A percentile compares a stretch with the other conserved stretches of the same genome.
phyloP scores from a whole-genome alignment of 2,329 filamentous ascomycete genomes.

The Botrytis tulipae region DNA sequence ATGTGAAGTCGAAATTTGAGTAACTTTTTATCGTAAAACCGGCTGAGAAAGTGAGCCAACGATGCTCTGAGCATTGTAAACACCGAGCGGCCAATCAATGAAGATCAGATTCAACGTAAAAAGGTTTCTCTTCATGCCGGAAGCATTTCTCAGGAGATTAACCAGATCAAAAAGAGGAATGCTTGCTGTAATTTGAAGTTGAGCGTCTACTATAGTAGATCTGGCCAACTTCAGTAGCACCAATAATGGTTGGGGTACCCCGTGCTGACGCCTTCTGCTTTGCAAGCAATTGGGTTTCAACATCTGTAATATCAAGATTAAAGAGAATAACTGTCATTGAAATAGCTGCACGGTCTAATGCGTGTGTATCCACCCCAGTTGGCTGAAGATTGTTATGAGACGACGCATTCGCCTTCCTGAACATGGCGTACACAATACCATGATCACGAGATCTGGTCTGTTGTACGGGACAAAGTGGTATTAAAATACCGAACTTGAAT shows the following conservation, averaged over 20 bases:
- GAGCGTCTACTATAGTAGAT: conserved; percentile 12
- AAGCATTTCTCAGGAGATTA: background rate
- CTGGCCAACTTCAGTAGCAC: conserved; percentile 4
- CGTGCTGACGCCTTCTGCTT: background rate
- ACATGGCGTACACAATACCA: conserved; percentile 10
- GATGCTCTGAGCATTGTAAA: background rate
- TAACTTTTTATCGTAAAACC: background rate
- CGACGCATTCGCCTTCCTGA: background rate
- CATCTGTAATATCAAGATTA: background rate
- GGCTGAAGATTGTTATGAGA: background rate
- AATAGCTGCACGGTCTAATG: background rate
- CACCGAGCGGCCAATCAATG: background rate
- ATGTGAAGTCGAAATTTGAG: background rate
- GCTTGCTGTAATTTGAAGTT: background rate
- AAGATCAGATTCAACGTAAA: background rate
- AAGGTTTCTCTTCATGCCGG: too few relatives aligned
- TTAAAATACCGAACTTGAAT: background rate
- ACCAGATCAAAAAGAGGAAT: conserved; percentile 1
- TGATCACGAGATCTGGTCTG: background rate
- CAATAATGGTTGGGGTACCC: background rate
- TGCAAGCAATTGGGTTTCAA: background rate
- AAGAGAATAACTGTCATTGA: conserved; percentile 5
- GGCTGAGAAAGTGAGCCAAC: background rate
- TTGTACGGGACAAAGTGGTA: background rate
- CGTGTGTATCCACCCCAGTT: background rate